Conservation (phyloP, 352 stramenopile genomes). For the Phytophthora hibernalis region DNA sequence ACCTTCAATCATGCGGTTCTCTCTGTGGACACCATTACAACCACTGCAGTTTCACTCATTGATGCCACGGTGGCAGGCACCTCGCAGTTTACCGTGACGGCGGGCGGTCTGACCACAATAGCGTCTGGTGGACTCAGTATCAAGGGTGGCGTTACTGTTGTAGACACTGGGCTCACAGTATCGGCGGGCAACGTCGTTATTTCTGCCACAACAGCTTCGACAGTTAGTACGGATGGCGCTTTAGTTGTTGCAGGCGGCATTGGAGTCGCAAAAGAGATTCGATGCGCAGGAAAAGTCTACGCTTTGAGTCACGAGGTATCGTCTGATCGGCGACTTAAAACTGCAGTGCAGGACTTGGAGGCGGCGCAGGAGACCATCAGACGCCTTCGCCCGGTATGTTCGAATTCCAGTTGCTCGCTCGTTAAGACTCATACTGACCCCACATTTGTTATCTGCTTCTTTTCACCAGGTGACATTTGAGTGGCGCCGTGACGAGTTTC, state of each 20-base stretch:
- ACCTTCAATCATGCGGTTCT: neutral
- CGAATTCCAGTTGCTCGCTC: neutral
- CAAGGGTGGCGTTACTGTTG: conserved; percentile 35
- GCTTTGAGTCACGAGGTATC: conserved; percentile 4
- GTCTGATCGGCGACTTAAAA: conserved; percentile 59
- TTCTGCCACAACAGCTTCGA: conserved; percentile 28
- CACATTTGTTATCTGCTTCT: conserved; percentile 6
- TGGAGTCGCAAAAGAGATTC: conserved; percentile 36
- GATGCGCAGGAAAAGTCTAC: conserved; percentile 33
- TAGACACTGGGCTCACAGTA: conserved; percentile 26
- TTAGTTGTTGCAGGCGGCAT: conserved; percentile 52
- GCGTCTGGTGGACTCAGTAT: conserved; percentile 20
- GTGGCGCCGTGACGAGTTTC: conserved; percentile 55
- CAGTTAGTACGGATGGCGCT: conserved; percentile 30
- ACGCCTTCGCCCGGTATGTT: conserved; percentile 50
- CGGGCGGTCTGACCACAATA: conserved; percentile 1
- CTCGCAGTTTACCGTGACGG: neutral
- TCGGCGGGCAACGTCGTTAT: conserved; percentile 30
- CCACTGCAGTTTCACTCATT: neutral
- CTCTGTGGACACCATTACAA: neutral
- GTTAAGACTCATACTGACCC: neutral
- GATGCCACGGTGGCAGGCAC: conserved; percentile 4
- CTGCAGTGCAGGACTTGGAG: conserved; percentile 29
- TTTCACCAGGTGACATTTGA: conserved; percentile 56
- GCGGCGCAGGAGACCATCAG: conserved; percentile 35